Evolutionary conservation across 495 filamentous ascomycete genomes (phyloP).

Genomic region (Hyaloscypha finlandica): DNA sequence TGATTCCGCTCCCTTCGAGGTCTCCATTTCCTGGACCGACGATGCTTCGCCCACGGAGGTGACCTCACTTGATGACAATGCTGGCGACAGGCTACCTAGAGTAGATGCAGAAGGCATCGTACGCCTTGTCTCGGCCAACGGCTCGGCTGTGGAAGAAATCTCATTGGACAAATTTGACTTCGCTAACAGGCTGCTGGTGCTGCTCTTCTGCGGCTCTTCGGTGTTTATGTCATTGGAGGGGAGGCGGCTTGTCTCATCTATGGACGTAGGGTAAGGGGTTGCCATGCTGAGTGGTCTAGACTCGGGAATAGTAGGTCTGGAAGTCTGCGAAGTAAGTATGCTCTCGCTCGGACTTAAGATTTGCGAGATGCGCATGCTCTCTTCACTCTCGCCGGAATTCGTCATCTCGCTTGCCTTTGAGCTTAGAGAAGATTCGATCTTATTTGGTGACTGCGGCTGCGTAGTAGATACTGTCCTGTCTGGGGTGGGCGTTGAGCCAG

Average conservation of each 20-base stretch:
- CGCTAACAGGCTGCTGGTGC: not conserved
- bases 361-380: not conserved
- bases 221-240: not conserved
- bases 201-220: not conserved
- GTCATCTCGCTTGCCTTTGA: too few species aligned
- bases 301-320: not conserved
- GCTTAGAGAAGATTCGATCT: not conserved
- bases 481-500: not conserved
- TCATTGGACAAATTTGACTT: not conserved
- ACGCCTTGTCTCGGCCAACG: too few species aligned
- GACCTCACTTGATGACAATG: too few species aligned
- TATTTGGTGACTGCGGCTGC: not conserved
- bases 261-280: not conserved
- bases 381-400: not conserved
- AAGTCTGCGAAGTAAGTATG: not conserved
- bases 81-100: too few species aligned
- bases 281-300: not conserved
- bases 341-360: not conserved
- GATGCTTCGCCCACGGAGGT: too few species aligned
- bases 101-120: too few species aligned
- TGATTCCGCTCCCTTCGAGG: too few species aligned
- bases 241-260: not conserved
- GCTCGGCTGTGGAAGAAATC: not conserved
- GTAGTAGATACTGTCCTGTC: not conserved
- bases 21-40: too few species aligned